Base-by-base conservation (phyloP, 257 asterid genomes). In the Lavandula angustifolia region DNA sequence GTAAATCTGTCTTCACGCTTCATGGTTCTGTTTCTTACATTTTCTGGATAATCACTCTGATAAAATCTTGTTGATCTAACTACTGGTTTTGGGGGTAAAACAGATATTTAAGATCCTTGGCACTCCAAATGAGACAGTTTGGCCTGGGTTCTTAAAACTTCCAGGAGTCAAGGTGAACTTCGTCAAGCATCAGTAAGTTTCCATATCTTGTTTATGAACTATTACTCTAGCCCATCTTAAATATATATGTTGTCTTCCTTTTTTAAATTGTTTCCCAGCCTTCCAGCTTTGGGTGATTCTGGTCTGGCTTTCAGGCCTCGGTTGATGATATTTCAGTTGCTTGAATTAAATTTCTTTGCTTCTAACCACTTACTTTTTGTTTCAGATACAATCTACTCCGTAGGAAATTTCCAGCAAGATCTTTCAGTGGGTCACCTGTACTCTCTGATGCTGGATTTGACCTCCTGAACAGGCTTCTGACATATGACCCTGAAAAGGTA, bases 201-300 rank as follows among this genome's bases (percentile, higher is more conserved):
- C 73, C 12, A 56, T 49, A 49, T 64, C 74, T 50, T 82, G 67
- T 79, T 47, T 61, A 52, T 72, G 31, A 32, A 41, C 65, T 22
- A 3, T 42, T 46, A 6, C 42, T 38, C 14, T 22, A 50, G 64
- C 31, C 54, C 62, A 53, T 55, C 58, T 61, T 34, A 72, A 68
- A 68, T n/a, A 82, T 85, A 85, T 74, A 85, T 81, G 77, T 70
- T 47, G 14, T 73, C 62, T 71, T 80, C 61, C 67, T 74, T 82
- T 82, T 83, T 81, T 84, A 82, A 77, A 91, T 89, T 85, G 82
- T 86, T 89, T 90, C 96, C 91, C 84, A 95, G 96, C 95, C 79
- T 86, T 90, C 95, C 75, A 95, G 88, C 86, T 84, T 82, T 91
- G 95, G 88, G 86, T n/a, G 95, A 86, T 79, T n/a, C 90, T 82